A percentile compares a stretch with the other conserved stretches of the same genome.
These are phyloP conservation scores for Brassica hybrid DNA, from an alignment of 441 rosid species.

Conservation along the genomic window DNA sequence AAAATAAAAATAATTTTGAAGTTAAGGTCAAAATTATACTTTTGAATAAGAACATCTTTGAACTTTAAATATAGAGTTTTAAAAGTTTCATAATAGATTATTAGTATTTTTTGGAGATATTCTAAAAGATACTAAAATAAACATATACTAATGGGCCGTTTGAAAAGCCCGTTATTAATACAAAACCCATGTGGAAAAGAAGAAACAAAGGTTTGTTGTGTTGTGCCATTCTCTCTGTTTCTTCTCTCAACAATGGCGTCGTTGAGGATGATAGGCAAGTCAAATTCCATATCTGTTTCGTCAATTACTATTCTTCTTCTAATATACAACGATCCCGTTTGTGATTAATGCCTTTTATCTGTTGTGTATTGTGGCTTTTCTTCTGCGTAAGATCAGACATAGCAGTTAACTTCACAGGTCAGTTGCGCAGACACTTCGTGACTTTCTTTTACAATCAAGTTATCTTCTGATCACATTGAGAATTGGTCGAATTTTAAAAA, in stretches of 20 bases:
- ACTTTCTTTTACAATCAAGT: neutral
- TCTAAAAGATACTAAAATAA: neutral
- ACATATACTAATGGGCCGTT: conserved; percentile 4
- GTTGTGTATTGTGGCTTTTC: neutral
- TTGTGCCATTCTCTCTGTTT: conserved; percentile 3
- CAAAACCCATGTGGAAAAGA: neutral
- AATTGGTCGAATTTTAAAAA: neutral
- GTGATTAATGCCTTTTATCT: neutral
- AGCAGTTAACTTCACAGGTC: conserved; percentile 97
- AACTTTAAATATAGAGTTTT: too few species aligned
- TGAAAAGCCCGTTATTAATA: conserved; percentile 1
- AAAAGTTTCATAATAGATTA: too few species aligned
- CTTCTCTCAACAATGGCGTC: conserved; percentile 58
- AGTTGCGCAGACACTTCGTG: conserved; percentile 51
- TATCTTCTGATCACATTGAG: neutral
- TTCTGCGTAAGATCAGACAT: conserved; percentile 60
- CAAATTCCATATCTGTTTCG: neutral
- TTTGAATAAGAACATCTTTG: too few species aligned
- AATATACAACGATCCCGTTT: neutral
- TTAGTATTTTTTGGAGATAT: too few species aligned
- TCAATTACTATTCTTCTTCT: neutral
- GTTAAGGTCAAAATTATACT: too few species aligned
- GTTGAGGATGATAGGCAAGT: conserved; percentile 83
- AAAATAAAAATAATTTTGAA: too few species aligned
- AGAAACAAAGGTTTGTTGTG: neutral